A percentile compares a stretch with the other conserved stretches of the same genome.
Evolutionary conservation across 495 filamentous ascomycete genomes (phyloP).

Genomic region (Neurospora hispaniola): DNA sequence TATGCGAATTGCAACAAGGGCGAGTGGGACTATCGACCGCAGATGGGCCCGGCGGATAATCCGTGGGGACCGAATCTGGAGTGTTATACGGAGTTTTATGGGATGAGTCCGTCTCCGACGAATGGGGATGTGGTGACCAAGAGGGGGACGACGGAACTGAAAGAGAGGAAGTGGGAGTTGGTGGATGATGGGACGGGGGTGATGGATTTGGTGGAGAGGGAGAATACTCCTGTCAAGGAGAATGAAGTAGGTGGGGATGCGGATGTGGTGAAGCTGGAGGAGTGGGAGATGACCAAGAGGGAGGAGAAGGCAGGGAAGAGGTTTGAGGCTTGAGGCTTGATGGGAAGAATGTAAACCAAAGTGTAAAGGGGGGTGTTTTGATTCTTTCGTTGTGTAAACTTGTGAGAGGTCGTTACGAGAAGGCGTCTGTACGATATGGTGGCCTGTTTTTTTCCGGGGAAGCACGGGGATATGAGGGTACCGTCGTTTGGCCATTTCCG

Average conservation of each 20-base stretch:
- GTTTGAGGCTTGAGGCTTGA: not conserved
- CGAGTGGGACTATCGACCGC: not conserved
- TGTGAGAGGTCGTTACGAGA: not conserved
- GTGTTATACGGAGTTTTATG: not conserved
- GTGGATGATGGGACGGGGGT: not conserved
- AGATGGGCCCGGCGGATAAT: constrained; percentile 1
- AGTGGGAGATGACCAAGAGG: not conserved
- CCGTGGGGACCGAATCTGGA: constrained; percentile 8
- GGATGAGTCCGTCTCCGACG: not conserved
- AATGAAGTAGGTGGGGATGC: not conserved
- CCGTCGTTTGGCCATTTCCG: not conserved
- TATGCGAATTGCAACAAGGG: constrained; percentile 10
- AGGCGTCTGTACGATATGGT: not conserved
- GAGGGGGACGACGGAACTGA: not conserved
- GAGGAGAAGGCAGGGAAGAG: not conserved
- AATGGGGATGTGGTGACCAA: not conserved
- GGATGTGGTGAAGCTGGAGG: not conserved
- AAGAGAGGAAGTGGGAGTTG: not conserved
- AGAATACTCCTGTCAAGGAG: not conserved
- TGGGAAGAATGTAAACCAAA: not conserved
- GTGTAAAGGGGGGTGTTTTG: not conserved
- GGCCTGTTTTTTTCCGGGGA: not conserved
- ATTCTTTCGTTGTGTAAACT: not conserved
- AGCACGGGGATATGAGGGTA: not conserved
- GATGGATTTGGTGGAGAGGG: not conserved